Conservation (phyloP, 2,329 filamentous ascomycete species). For the Fusarium mundagurra region DNA sequence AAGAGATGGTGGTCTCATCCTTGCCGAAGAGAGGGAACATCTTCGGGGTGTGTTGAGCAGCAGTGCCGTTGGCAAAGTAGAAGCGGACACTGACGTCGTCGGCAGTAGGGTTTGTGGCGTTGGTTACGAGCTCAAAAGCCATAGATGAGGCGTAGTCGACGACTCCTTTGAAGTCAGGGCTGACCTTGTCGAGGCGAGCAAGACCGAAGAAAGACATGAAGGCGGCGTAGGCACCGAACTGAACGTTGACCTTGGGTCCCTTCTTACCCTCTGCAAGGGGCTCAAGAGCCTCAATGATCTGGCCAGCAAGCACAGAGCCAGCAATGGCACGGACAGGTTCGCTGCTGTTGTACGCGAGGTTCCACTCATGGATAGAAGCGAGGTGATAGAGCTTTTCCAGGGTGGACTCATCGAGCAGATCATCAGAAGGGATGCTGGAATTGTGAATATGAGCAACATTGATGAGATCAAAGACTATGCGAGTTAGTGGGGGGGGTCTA, state of each 20-base stretch:
- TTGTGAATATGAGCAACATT: conserved; percentile 71
- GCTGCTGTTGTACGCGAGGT: conserved; percentile 81
- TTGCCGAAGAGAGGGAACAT: conserved; percentile 70
- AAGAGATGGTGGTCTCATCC: conserved; percentile 65
- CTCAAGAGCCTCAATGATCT: conserved; percentile 64
- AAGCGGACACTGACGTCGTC: conserved; percentile 68
- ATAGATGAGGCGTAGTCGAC: conserved; percentile 87
- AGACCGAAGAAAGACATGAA: conserved; percentile 73
- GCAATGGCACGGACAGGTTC: conserved; percentile 70
- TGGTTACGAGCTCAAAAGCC: conserved; percentile 76
- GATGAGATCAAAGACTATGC: conserved; percentile 66
- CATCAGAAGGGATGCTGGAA: conserved; percentile 63
- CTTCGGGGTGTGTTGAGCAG: conserved; percentile 60
- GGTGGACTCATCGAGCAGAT: conserved; percentile 68
- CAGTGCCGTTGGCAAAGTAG: conserved; percentile 69
- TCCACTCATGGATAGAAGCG: conserved; percentile 83
- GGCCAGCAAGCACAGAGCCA: conserved; percentile 65
- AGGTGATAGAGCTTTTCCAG: conserved; percentile 74
- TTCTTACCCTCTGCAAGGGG: conserved; percentile 55
- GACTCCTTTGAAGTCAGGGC: conserved; percentile 75
- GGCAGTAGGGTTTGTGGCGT: conserved; percentile 57
- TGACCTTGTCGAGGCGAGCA: conserved; percentile 60
- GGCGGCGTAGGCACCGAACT: conserved; percentile 70
- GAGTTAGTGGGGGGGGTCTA: not conserved
- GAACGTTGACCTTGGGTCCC: conserved; percentile 57